Conservation (phyloP, 441 rosid genomes). For the Corymbia calophylla region DNA sequence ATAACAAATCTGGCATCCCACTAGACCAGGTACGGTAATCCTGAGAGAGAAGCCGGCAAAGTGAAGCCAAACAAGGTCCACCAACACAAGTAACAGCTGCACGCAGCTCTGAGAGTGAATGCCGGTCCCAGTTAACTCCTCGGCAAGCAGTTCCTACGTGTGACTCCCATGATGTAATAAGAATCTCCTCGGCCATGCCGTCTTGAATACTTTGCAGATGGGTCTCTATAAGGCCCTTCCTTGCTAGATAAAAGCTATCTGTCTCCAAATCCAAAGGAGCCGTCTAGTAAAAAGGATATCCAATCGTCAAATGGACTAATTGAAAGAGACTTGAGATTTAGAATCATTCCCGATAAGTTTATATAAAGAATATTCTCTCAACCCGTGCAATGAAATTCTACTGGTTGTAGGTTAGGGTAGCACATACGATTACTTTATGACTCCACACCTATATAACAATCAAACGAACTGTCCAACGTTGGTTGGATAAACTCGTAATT, state of each 20-base stretch:
- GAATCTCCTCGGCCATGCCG: constrained; percentile 84
- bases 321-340: not conserved
- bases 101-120: constrained; percentile 63
- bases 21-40: constrained; percentile 87
- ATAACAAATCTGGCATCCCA: constrained; percentile 90
- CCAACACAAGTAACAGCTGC: constrained; percentile 79
- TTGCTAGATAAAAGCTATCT: constrained; percentile 55
- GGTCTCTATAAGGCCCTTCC: constrained; percentile 50
- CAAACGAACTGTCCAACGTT: not conserved
- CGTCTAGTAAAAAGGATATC: constrained; percentile 18
- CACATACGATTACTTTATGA: not conserved
- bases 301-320: not conserved
- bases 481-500: not conserved
- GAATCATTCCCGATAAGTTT: not conserved
- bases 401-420: not conserved
- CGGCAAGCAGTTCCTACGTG: constrained; percentile 64
- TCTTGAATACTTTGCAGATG: constrained; percentile 48
- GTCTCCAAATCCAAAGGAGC: constrained; percentile 85
- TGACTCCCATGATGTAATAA: constrained; percentile 68
- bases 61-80: constrained; percentile 66
- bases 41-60: constrained; percentile 66
- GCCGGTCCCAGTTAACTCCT: constrained; percentile 76
- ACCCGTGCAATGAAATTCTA: not conserved
- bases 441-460: not conserved
- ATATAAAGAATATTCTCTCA: not conserved